These are phyloP conservation scores for Globisporangium cystogenes DNA, from an alignment of 352 stramenopile genomes.

Conservation along the genomic window DNA sequence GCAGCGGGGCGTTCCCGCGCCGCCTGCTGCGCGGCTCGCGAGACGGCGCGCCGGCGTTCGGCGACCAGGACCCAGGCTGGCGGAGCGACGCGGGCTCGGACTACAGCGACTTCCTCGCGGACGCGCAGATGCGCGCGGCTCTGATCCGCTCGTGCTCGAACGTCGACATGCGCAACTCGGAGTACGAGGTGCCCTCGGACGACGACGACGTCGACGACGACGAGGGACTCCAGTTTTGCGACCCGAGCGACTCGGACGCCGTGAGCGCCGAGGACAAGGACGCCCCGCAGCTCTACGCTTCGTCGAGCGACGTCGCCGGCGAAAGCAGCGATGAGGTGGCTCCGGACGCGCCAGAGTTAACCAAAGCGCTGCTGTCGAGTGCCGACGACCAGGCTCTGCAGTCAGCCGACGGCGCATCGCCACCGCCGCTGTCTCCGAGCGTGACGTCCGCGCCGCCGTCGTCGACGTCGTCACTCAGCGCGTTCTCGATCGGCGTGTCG, in stretches of 20 bases:
- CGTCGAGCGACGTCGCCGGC: neutral
- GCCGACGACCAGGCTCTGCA: neutral
- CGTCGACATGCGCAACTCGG: slow-evolving; percentile 23
- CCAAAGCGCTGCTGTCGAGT: neutral
- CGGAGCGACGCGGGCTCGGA: slow-evolving; percentile 67
- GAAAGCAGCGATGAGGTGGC: neutral
- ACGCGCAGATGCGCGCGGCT: slow-evolving; percentile 74
- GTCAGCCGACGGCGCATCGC: neutral
- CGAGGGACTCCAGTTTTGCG: slow-evolving; percentile 17
- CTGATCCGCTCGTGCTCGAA: slow-evolving; percentile 70
- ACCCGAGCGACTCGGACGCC: slow-evolving; percentile 18
- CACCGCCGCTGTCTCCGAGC: slow-evolving; percentile 9
- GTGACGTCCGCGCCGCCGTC: slow-evolving; percentile 15
- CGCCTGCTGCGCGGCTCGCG: slow-evolving; percentile 27
- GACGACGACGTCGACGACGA: slow-evolving; percentile 42
- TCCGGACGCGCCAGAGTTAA: neutral
- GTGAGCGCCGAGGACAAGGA: slow-evolving; percentile 16
- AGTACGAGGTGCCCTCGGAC: slow-evolving; percentile 39
- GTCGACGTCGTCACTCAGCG: slow-evolving; percentile 33
- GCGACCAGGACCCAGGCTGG: slow-evolving; percentile 51
- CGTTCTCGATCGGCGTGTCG: slow-evolving; percentile 50
- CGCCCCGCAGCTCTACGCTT: slow-evolving; percentile 1
- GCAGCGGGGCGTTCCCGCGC: slow-evolving; percentile 20
- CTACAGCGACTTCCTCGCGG: slow-evolving; percentile 71
- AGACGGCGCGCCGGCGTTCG: slow-evolving; percentile 17